phyloP scores from a whole-genome alignment of 352 stramenopile genomes.

The Hyaloperonospora brassicae region DNA sequence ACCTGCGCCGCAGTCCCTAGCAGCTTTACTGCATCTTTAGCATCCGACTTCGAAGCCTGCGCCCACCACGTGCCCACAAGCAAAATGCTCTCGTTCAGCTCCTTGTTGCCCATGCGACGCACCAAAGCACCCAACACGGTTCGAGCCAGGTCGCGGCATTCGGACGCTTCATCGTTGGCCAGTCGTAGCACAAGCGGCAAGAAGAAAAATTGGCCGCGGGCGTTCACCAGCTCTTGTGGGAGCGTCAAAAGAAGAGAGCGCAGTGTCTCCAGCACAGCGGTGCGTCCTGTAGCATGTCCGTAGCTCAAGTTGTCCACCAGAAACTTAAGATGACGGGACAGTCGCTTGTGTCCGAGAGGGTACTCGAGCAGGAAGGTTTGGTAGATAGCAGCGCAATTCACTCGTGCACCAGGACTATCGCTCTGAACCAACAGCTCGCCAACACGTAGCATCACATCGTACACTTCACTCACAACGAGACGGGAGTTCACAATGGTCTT shows the following conservation, averaged over 20 bases:
- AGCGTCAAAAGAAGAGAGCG: constrained; percentile 88
- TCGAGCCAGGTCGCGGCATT: constrained; percentile 79
- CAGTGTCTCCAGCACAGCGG: constrained; percentile 87
- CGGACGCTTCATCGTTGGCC: constrained; percentile 90
- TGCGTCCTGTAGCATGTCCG: constrained; percentile 89
- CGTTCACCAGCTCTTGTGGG: constrained; percentile 87
- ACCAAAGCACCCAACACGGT: constrained; percentile 82
- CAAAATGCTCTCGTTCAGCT: constrained; percentile 83
- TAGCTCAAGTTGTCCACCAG: constrained; percentile 94
- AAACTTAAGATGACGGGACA: constrained; percentile 92
- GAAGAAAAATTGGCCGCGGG: constrained; percentile 90
- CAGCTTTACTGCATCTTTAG: constrained; percentile 39
- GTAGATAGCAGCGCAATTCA: constrained; percentile 75
- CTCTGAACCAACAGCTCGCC: constrained; percentile 91
- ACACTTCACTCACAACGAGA: constrained; percentile 91
- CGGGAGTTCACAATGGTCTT: constrained; percentile 88
- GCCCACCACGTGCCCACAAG: constrained; percentile 87
- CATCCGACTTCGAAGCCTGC: constrained; percentile 32
- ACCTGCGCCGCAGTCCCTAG: constrained; percentile 66
- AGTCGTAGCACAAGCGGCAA: constrained; percentile 93
- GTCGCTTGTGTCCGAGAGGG: constrained; percentile 88
- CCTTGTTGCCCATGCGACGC: constrained; percentile 83
- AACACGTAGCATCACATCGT: constrained; percentile 93
- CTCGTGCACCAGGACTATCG: constrained; percentile 79
- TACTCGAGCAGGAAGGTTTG: constrained; percentile 93